Evolutionary conservation across 2,329 filamentous ascomycete species (phyloP), one percentile per base, ranked within the genome.

Genomic region (Apiospora marii): DNA sequence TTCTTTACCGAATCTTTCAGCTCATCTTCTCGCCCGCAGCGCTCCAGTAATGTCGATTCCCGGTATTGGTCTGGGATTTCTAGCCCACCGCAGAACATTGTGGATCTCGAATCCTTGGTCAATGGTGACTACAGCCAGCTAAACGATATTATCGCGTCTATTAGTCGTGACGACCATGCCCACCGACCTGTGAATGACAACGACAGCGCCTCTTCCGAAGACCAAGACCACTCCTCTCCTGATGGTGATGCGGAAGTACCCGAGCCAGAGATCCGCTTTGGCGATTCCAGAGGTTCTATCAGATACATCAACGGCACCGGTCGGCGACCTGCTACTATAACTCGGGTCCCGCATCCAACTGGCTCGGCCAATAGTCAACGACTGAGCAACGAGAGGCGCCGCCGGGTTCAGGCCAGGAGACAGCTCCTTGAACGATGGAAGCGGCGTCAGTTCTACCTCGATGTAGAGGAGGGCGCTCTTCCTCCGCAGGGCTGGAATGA

Each of bases 381-480:
- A 12, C 75, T 81, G 49, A 81, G 79, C 1, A 80, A 82, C 1
- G 82, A 81, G 68, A 79, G 83, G 71, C 82, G 85, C 58, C 84
- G 83, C 72, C 79, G 83, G 41, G 80, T 78, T 1, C 78, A 80
- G 8, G 87, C 88, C 1, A 84, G 88, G 19, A 84, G 83, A 51
- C 86, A 87, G 75, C 84, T 94, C 48, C 87, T 92, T 76, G 90
- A 95, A 71, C 88, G 94, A 69, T 96, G 94, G 94, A 89, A 89
- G 77, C 88, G 93, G 73, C 88, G 94, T 67, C 90, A 92, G 51
- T 97, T 96, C 77, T 97, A 96, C 78, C 88, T 94, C 0, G 94
- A 97, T 72, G 92, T 95, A 81, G 94, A 97, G 83, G 94, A 97
- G 81, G 94, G 94, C 2, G 88, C 89, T 13, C 80, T 82, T n/a